Conservation (phyloP, 371 early-diverging fungal species). For the Circinella umbellata region DNA sequence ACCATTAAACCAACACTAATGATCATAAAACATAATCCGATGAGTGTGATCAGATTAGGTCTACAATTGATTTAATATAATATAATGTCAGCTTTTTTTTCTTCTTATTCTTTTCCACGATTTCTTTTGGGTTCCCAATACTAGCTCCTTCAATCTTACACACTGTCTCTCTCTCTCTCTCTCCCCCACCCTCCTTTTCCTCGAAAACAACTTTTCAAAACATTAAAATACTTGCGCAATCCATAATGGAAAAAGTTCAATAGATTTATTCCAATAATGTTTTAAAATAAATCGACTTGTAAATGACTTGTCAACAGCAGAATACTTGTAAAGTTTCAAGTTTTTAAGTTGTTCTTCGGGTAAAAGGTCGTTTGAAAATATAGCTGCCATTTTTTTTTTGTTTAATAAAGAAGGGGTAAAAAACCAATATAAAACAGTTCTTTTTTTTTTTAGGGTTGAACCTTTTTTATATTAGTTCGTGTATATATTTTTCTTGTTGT, state of each 20-base stretch:
- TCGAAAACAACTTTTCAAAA: not conserved
- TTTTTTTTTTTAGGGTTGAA: too few species aligned
- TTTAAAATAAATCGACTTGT: conserved; percentile 81
- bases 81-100: too few species aligned
- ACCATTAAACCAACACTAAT: conserved; percentile 72
- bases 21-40: conserved; percentile 89
- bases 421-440: too few species aligned
- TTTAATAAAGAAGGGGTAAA: not conserved
- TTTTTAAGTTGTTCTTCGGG: conserved; percentile 72
- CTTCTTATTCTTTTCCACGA: too few species aligned
- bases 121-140: too few species aligned
- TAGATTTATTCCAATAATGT: conserved; percentile 91
- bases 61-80: conserved; percentile 41
- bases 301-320: conserved; percentile 84
- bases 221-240: conserved; percentile 77
- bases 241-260: conserved; percentile 88
- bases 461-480: too few species aligned
- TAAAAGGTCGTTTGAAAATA: conserved; percentile 43
- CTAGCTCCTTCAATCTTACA: too few species aligned
- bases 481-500: too few species aligned
- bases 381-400: conserved; percentile 14
- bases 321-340: conserved; percentile 84
- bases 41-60: conserved; percentile 96
- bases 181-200: too few species aligned
- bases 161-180: too few species aligned